Evolutionary conservation across 2,329 filamentous ascomycete genomes (phyloP).

Genomic region (Conoideocrella luteorostrata): DNA sequence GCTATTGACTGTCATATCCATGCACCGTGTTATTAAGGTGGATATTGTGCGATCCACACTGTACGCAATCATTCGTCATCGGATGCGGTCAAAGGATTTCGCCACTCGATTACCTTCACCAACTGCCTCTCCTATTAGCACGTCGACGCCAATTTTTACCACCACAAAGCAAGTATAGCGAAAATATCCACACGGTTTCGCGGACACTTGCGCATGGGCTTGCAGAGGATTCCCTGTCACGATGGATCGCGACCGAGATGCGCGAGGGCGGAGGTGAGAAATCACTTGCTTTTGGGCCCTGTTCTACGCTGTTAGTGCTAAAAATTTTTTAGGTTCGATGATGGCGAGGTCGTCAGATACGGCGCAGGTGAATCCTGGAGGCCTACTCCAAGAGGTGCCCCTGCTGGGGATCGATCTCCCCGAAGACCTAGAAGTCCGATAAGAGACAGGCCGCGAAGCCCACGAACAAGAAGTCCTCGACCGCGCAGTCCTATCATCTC

Average conservation of each 20-base stretch:
- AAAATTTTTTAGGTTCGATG: constrained; percentile 43
- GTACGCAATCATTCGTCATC: too few species aligned
- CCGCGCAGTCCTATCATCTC: constrained; percentile 30
- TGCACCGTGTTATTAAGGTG: too few species aligned
- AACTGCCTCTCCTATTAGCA: too few species aligned
- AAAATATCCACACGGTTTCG: not conserved
- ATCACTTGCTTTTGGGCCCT: constrained; percentile 7
- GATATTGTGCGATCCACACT: too few species aligned
- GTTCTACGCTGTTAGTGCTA: constrained; percentile 1
- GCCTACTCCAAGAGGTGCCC: constrained; percentile 41
- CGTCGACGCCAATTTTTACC: too few species aligned
- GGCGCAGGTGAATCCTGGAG: constrained; percentile 57
- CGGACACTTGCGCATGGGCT: not conserved
- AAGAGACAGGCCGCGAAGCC: constrained; percentile 23
- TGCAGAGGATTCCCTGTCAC: not conserved
- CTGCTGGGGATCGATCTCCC: constrained; percentile 36
- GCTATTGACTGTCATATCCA: too few species aligned
- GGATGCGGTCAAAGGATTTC: too few species aligned
- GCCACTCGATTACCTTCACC: too few species aligned
- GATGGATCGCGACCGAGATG: constrained; percentile 33
- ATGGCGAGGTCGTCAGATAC: constrained; percentile 56
- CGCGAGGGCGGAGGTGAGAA: constrained; percentile 29
- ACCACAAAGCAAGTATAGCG: not conserved
- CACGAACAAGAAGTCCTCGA: constrained; percentile 33
- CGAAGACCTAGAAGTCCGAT: constrained; percentile 26